These are phyloP conservation scores for Sarocladiaceae sp. DNA, from an alignment of 2,329 filamentous ascomycete genomes.

Conservation along the genomic window DNA sequence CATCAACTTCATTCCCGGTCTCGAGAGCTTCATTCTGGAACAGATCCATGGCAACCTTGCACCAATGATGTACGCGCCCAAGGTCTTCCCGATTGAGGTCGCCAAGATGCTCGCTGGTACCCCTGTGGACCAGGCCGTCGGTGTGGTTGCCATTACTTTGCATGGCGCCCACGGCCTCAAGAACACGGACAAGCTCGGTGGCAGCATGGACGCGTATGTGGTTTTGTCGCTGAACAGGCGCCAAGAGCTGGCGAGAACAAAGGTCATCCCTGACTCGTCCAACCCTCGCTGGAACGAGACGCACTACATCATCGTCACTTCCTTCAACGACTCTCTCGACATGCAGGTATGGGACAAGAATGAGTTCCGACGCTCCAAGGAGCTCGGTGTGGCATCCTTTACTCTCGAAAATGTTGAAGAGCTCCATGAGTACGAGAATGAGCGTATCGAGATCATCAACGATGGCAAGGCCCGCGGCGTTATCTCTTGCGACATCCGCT, in stretches of 20 bases:
- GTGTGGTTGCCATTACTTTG: slow-evolving; percentile 84
- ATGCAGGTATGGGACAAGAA: slow-evolving; percentile 89
- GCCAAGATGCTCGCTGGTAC: slow-evolving; percentile 96
- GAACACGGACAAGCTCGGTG: slow-evolving; percentile 90
- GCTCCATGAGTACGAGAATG: slow-evolving; percentile 71
- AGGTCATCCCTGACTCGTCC: slow-evolving; percentile 74
- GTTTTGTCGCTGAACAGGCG: slow-evolving; percentile 80
- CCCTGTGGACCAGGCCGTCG: slow-evolving; percentile 90
- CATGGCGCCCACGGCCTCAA: slow-evolving; percentile 89
- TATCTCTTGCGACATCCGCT: slow-evolving; percentile 76
- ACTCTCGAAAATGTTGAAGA: slow-evolving; percentile 75
- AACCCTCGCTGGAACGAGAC: slow-evolving; percentile 97
- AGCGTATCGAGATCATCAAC: slow-evolving; percentile 75
- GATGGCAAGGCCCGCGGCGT: slow-evolving; percentile 80
- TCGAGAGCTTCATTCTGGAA: slow-evolving; percentile 90
- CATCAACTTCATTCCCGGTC: slow-evolving; percentile 96
- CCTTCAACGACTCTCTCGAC: slow-evolving; percentile 80
- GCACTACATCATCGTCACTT: slow-evolving; percentile 89
- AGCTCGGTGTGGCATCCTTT: slow-evolving; percentile 83
- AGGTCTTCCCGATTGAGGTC: slow-evolving; percentile 97
- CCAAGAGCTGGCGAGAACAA: slow-evolving; percentile 76
- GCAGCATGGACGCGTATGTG: slow-evolving; percentile 85
- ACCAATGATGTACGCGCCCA: slow-evolving; percentile 97
- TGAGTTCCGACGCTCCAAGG: slow-evolving; percentile 92
- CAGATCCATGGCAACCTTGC: slow-evolving; percentile 90